These are phyloP conservation scores for Sugiyamaella marilandica DNA, from an alignment of 805 yeast species.

Conservation along the genomic window DNA sequence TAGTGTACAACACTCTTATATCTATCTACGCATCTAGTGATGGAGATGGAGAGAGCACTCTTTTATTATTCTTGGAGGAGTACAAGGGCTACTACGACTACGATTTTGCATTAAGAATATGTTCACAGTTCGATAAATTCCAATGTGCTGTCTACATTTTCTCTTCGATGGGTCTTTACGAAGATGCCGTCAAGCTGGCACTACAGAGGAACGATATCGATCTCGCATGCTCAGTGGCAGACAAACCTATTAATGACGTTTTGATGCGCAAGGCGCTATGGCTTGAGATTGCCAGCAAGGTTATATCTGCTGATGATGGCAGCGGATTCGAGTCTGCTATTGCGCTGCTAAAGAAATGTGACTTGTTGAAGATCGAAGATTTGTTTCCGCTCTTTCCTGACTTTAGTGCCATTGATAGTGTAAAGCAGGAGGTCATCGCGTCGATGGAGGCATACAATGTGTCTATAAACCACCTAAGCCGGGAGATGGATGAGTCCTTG, in stretches of 20 bases:
- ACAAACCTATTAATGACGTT: conserved; percentile 46
- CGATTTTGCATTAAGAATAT: conserved; percentile 70
- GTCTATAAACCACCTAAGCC: conserved; percentile 57
- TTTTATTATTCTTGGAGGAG: conserved; percentile 47
- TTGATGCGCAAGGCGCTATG: conserved; percentile 64
- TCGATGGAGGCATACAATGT: conserved; percentile 72
- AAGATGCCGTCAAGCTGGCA: conserved; percentile 77
- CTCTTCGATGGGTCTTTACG: conserved; percentile 61
- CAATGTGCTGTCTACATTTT: conserved; percentile 72
- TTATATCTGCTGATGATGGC: conserved; percentile 29
- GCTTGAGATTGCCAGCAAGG: conserved; percentile 56
- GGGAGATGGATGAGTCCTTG: conserved; percentile 73
- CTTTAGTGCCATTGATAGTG: conserved; percentile 70
- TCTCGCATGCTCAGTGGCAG: conserved; percentile 54
- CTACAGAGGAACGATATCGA: conserved; percentile 55
- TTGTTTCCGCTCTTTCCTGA: conserved; percentile 81
- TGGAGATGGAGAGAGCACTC: conserved; percentile 40
- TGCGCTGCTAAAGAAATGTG: conserved; percentile 27
- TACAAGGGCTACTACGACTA: conserved; percentile 49
- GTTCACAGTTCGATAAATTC: conserved; percentile 53
- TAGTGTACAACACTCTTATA: conserved; percentile 65
- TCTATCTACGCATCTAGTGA: conserved; percentile 57
- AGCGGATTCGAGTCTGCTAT: conserved; percentile 32
- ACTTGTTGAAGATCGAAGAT: conserved; percentile 61
- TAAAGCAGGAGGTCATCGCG: conserved; percentile 75